A percentile compares a stretch with the other conserved stretches of the same genome.
These are phyloP conservation scores for Leucosporidium yakuticum DNA, from an alignment of 768 basidiomycete genomes.

Conservation along the genomic window DNA sequence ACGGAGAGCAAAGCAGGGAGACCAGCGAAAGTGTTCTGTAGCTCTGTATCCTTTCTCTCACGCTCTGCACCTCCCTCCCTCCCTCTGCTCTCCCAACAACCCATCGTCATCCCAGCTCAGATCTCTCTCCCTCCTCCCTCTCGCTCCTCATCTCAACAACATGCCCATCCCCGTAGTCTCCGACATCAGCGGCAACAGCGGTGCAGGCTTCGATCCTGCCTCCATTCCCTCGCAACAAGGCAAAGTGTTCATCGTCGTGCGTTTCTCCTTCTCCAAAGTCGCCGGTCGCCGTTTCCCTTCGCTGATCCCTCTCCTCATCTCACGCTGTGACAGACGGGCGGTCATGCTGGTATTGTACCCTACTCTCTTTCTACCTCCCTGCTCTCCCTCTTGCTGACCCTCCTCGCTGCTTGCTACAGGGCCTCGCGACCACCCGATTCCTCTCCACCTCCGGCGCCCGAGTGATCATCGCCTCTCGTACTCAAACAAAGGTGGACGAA, in stretches of 20 bases:
- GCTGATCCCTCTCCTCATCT: too few species aligned
- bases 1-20: not conserved
- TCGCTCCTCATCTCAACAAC: not conserved
- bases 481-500: constrained; percentile 48
- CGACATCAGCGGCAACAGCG: constrained; percentile 15
- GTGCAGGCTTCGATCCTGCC: constrained; percentile 45
- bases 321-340: constrained; percentile 46
- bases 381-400: not conserved
- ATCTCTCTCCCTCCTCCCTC: not conserved
- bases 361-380: not conserved
- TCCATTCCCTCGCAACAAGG: constrained; percentile 42
- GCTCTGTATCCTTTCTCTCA: not conserved
- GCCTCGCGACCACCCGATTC: constrained; percentile 52
- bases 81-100: too few species aligned
- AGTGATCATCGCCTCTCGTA: constrained; percentile 57
- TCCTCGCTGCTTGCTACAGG: not conserved
- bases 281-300: too few species aligned
- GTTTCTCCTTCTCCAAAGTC: too few species aligned
- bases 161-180: not conserved
- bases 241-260: constrained; percentile 51
- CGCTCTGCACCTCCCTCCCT: not conserved
- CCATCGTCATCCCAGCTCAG: too few species aligned
- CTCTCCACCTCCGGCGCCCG: constrained; percentile 53
- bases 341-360: constrained; percentile 48
- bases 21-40: not conserved